Evolutionary conservation across 352 stramenopile genomes (phyloP).

Genomic region (Phytophthora chlamydospora): DNA sequence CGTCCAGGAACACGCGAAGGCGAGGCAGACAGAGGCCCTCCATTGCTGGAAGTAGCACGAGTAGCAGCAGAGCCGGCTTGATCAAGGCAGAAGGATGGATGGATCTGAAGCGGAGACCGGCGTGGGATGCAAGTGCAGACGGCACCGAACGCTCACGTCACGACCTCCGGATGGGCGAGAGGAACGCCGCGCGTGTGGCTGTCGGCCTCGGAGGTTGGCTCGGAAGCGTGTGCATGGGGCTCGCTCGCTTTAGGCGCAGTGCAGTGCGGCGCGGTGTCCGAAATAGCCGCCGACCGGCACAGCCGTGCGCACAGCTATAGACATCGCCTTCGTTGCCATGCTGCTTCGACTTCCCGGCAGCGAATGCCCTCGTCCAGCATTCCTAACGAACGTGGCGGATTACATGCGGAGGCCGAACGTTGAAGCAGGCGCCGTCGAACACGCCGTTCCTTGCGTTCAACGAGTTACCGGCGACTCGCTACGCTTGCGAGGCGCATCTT

Average conservation of each 20-base stretch:
- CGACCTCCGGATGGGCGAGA: not conserved
- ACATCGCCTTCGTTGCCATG: too few relatives aligned
- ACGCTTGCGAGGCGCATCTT: too few relatives aligned
- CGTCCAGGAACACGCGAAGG: constrained; percentile 26
- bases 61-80: not conserved
- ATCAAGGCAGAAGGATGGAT: too few relatives aligned
- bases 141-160: not conserved
- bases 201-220: not conserved
- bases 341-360: too few relatives aligned
- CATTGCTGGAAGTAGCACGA: constrained; percentile 8
- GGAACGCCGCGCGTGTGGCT: not conserved
- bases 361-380: too few relatives aligned
- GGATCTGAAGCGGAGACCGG: too few relatives aligned
- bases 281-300: too few relatives aligned
- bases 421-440: constrained; percentile 1
- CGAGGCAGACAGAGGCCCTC: constrained; percentile 16
- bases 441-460: not conserved
- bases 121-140: not conserved
- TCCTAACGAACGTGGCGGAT: too few relatives aligned
- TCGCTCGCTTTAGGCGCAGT: not conserved
- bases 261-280: too few relatives aligned
- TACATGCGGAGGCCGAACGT: not conserved
- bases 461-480: not conserved
- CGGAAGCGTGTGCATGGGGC: not conserved
- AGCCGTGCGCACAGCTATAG: too few relatives aligned